A percentile compares a stretch with the other conserved stretches of the same genome.
phyloP scores from a whole-genome alignment of 176 grass and related monocot genomes.

The Eragrostis curvula region DNA sequence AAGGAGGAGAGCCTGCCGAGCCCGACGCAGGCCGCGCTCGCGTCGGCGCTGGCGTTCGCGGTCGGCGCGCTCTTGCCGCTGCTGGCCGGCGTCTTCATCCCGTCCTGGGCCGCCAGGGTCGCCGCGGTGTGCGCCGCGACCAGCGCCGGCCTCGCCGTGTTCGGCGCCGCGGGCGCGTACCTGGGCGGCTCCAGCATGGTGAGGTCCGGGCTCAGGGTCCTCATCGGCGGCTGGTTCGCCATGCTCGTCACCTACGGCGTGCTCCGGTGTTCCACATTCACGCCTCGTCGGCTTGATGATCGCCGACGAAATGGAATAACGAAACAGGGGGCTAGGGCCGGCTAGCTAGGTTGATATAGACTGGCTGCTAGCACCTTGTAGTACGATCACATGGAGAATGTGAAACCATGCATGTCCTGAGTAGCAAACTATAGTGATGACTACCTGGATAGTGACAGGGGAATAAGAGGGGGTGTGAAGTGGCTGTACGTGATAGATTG shows the following conservation, averaged over 20 bases:
- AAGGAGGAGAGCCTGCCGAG: constrained; percentile 57
- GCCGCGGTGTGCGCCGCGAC: constrained; percentile 59
- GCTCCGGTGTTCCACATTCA: constrained; percentile 69
- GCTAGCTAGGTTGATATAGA: not conserved
- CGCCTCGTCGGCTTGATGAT: constrained; percentile 33
- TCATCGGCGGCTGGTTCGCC: constrained; percentile 82
- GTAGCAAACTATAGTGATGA: not conserved
- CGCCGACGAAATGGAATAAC: not conserved
- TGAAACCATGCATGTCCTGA: not conserved
- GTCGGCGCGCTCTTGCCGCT: constrained; percentile 73
- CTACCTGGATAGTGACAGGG: not conserved
- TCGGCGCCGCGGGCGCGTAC: constrained; percentile 65
- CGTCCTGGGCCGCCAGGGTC: constrained; percentile 38
- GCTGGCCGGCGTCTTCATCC: constrained; percentile 65
- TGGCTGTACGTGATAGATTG: not conserved
- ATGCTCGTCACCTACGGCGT: constrained; percentile 82
- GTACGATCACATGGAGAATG: not conserved
- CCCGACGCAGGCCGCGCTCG: constrained; percentile 67
- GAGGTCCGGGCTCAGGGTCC: constrained; percentile 61
- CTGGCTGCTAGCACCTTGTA: not conserved
- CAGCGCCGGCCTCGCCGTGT: constrained; percentile 62
- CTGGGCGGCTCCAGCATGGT: constrained; percentile 61
- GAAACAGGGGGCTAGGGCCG: not conserved
- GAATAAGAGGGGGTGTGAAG: constrained; percentile 10
- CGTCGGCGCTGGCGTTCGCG: constrained; percentile 81